Evolutionary conservation across 805 yeast genomes (phyloP).

Genomic region (Pichia paraexigua): DNA sequence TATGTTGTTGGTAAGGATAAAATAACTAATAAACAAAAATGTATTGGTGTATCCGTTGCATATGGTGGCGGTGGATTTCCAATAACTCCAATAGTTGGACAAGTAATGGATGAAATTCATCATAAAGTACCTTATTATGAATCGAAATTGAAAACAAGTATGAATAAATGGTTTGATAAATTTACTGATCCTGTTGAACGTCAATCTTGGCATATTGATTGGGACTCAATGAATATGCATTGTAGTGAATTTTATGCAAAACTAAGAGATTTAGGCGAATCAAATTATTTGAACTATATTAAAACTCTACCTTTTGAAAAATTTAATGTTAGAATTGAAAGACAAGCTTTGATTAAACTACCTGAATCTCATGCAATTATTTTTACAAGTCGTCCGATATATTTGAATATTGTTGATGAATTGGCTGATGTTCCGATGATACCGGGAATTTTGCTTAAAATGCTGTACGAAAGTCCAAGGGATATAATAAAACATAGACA

Average conservation of each 20-base stretch:
- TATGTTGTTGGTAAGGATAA: conserved; percentile 32
- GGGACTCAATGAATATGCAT: conserved; percentile 36
- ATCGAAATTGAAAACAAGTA: conserved; percentile 37
- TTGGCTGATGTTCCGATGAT: conserved; percentile 41
- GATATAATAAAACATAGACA: conserved; percentile 40
- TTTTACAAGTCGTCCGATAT: conserved; percentile 27
- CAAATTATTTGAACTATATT: conserved; percentile 25
- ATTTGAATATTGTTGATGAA: conserved; percentile 31
- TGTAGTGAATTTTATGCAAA: conserved; percentile 25
- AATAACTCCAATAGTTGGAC: conserved; percentile 24
- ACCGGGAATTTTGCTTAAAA: conserved; percentile 35
- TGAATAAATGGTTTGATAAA: conserved; percentile 43
- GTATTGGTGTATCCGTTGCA: conserved; percentile 45
- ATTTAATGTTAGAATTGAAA: conserved; percentile 39
- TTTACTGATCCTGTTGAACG: conserved; percentile 40
- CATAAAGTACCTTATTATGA: conserved; percentile 41
- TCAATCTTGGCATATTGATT: conserved; percentile 42
- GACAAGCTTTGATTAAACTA: conserved; percentile 39
- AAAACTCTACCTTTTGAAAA: conserved; percentile 31
- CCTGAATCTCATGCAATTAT: conserved; percentile 32
- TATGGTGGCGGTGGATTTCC: conserved; percentile 48
- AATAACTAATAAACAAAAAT: conserved; percentile 32
- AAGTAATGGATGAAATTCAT: conserved; percentile 38
- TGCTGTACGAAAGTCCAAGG: conserved; percentile 39
- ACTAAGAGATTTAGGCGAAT: conserved; percentile 31